A percentile compares a stretch with the other conserved stretches of the same genome.
Conservation (phyloP, 768 basidiomycete species). For the Mycena rebaudengoi region DNA sequence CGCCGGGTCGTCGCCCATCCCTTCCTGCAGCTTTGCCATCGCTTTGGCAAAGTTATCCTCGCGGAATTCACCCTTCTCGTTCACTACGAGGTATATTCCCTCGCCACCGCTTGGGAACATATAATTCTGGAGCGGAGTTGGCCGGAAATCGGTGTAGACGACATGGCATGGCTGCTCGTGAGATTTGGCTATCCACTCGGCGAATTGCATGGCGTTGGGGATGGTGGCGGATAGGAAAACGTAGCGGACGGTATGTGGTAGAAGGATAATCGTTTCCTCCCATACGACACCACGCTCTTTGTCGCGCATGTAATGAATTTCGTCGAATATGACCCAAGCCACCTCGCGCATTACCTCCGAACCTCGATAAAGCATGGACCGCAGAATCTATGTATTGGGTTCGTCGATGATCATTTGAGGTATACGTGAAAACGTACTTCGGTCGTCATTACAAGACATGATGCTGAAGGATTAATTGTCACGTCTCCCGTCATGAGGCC, state of each 20-base stretch:
- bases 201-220: conserved; percentile 99
- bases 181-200: conserved; percentile 97
- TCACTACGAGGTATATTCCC: conserved; percentile 98
- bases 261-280: conserved; percentile 98
- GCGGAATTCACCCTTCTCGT: conserved; percentile 95
- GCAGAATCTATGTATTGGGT: conserved; percentile 74
- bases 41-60: conserved; percentile 99
- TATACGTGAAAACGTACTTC: conserved; percentile 65
- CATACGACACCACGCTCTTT: conserved; percentile 99
- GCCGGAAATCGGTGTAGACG: conserved; percentile 98
- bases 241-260: conserved; percentile 95
- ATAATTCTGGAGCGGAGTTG: conserved; percentile 97
- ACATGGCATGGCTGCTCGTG: conserved; percentile 99
- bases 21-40: conserved; percentile 92
- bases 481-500: conserved; percentile 99
- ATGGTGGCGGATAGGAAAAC: conserved; percentile 99
- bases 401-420: neutral
- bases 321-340: conserved; percentile 99
- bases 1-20: conserved; percentile 89
- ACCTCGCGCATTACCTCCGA: conserved; percentile 99
- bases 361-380: conserved; percentile 98
- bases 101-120: conserved; percentile 97
- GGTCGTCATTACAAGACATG: conserved; percentile 99
- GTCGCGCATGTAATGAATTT: conserved; percentile 99
- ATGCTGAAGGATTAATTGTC: conserved; percentile 96